Evolutionary conservation across 75 land plant genomes (phyloP).

Genomic region (Selaginella tamariscina): DNA sequence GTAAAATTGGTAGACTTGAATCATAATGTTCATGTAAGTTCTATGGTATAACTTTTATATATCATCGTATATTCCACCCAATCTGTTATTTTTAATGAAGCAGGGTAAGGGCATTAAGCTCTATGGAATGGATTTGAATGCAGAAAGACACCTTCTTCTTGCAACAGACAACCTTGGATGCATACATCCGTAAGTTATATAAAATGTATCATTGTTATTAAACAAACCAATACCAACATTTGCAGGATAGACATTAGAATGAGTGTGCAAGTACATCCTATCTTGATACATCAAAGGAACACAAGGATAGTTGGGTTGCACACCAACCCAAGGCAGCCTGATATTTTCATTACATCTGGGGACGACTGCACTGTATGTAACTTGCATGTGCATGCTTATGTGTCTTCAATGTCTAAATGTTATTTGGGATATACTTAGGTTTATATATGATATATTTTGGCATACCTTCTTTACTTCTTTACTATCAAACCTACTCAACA

Average conservation of each 20-base stretch:
- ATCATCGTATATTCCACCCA: too few relatives aligned
- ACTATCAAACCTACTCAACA: too few relatives aligned
- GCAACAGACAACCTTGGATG: constrained; percentile 86
- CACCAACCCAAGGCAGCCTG: constrained; percentile 73
- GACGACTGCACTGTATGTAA: constrained; percentile 85
- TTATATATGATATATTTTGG: too few relatives aligned
- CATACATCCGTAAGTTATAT: constrained; percentile 54
- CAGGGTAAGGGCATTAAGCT: constrained; percentile 81
- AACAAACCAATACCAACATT: neutral
- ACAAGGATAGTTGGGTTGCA: constrained; percentile 84
- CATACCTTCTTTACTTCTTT: too few relatives aligned
- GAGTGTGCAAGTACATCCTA: constrained; percentile 38
- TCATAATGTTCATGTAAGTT: constrained; percentile 90
- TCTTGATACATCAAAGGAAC: constrained; percentile 79
- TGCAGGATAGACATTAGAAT: constrained; percentile 66
- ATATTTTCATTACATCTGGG: constrained; percentile 80
- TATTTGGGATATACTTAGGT: too few relatives aligned
- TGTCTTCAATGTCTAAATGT: neutral
- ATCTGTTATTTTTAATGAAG: neutral
- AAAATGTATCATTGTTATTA: neutral
- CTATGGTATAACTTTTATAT: constrained; percentile 38
- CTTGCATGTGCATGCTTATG: too few relatives aligned
- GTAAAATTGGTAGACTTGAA: constrained; percentile 49
- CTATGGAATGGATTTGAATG: constrained; percentile 76
- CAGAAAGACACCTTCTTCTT: constrained; percentile 42